These are phyloP conservation scores for Alternaria ethzedia DNA, from an alignment of 2,329 filamentous ascomycete species.

Conservation along the genomic window DNA sequence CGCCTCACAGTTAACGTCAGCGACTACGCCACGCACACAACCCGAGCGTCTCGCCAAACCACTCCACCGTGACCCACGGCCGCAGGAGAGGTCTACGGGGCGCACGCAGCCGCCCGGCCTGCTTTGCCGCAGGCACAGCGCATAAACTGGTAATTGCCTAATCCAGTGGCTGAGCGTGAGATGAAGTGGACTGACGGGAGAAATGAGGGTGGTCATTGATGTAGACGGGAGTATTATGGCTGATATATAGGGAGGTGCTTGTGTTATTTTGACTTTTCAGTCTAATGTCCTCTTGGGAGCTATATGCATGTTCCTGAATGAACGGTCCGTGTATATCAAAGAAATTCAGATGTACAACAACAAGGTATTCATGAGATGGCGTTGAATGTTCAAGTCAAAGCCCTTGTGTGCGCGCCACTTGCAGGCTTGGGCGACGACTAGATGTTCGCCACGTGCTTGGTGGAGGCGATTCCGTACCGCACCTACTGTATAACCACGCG, in stretches of 20 bases:
- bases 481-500: background rate
- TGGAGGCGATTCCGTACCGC: background rate
- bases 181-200: background rate
- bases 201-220: background rate
- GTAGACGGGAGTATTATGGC: background rate
- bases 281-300: background rate
- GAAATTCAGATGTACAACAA: background rate
- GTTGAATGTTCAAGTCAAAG: background rate
- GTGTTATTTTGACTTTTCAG: background rate
- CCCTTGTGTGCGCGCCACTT: background rate
- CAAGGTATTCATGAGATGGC: background rate
- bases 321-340: background rate
- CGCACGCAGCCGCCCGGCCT: background rate
- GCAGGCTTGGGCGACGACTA: background rate
- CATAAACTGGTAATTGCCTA: background rate
- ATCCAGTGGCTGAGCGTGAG: background rate
- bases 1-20: background rate
- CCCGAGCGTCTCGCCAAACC: background rate
- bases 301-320: background rate
- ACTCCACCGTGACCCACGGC: background rate
- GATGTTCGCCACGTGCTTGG: background rate
- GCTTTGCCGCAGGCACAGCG: background rate
- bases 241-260: background rate
- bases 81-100: background rate
- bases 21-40: background rate